A percentile compares a stretch with the other conserved stretches of the same genome.
Conservation (phyloP, 805 yeast species). For the Sugiyamaella qingdaonensis region DNA sequence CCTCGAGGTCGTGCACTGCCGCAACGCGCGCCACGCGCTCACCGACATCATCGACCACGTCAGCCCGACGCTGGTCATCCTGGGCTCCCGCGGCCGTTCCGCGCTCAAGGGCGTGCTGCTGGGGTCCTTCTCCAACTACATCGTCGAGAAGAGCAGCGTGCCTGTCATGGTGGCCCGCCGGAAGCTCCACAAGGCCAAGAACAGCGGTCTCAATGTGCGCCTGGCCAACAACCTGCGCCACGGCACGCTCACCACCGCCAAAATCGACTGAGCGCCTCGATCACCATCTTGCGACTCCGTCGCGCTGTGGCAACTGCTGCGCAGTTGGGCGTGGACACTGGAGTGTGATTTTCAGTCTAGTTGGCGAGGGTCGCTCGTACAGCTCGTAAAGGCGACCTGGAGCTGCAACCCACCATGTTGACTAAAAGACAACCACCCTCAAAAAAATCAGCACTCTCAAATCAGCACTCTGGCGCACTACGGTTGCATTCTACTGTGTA, state of each 20-base stretch:
- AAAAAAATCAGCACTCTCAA: too few relatives aligned
- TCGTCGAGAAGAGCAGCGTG: slow-evolving; percentile 64
- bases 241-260: slow-evolving; percentile 20
- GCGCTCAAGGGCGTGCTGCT: slow-evolving; percentile 70
- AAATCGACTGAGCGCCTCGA: slow-evolving; percentile 17
- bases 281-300: too few relatives aligned
- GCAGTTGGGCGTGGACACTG: too few relatives aligned
- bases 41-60: slow-evolving; percentile 66
- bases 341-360: too few relatives aligned
- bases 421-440: too few relatives aligned
- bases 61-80: slow-evolving; percentile 68
- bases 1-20: slow-evolving; percentile 70
- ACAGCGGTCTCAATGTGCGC: slow-evolving; percentile 48
- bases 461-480: too few relatives aligned
- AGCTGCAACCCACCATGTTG: too few relatives aligned
- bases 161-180: slow-evolving; percentile 80
- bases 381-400: too few relatives aligned
- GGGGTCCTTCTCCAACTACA: slow-evolving; percentile 68
- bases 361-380: background rate
- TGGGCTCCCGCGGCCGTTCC: slow-evolving; percentile 70
- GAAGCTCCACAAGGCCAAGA: slow-evolving; percentile 63
- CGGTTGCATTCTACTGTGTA: too few relatives aligned
- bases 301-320: too few relatives aligned
- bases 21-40: slow-evolving; percentile 66
- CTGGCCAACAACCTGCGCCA: slow-evolving; percentile 33